These are phyloP conservation scores for Multifurca ochricompacta DNA, from an alignment of 768 basidiomycete genomes.

Conservation along the genomic window DNA sequence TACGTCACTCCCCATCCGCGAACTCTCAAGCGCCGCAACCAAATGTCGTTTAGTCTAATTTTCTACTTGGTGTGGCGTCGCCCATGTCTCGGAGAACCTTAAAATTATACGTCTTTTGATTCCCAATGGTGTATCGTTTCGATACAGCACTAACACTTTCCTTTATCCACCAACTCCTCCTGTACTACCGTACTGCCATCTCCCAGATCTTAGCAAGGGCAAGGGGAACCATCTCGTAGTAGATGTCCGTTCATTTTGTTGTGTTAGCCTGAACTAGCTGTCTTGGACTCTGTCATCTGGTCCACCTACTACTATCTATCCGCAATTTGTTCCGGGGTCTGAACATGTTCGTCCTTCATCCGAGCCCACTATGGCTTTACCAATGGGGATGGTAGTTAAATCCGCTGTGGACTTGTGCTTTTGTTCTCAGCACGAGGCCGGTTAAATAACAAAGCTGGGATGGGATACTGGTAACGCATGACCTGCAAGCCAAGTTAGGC, in stretches of 20 bases:
- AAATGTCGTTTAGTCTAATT: neutral
- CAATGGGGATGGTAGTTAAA: neutral
- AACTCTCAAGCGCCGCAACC: neutral
- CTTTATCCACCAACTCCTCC: no score
- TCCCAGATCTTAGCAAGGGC: no score
- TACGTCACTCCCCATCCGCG: neutral
- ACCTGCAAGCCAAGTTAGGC: slow-evolving; percentile 14
- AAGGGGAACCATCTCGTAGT: no score
- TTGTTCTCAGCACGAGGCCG: neutral
- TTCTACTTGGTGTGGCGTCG: neutral
- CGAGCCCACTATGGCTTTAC: neutral
- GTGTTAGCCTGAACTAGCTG: no score
- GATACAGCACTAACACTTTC: neutral
- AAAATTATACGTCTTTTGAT: neutral
- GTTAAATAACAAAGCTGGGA: neutral
- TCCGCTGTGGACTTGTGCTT: neutral
- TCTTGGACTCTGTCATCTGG: neutral
- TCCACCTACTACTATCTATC: neutral
- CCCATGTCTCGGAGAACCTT: neutral
- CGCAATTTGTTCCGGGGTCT: neutral
- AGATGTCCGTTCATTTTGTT: no score
- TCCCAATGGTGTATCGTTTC: neutral
- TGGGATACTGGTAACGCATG: neutral
- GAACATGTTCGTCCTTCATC: neutral
- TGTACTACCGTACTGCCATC: no score